These are phyloP conservation scores for Cordyceps sp. DNA, from an alignment of 2,329 filamentous ascomycete species.

Conservation along the genomic window DNA sequence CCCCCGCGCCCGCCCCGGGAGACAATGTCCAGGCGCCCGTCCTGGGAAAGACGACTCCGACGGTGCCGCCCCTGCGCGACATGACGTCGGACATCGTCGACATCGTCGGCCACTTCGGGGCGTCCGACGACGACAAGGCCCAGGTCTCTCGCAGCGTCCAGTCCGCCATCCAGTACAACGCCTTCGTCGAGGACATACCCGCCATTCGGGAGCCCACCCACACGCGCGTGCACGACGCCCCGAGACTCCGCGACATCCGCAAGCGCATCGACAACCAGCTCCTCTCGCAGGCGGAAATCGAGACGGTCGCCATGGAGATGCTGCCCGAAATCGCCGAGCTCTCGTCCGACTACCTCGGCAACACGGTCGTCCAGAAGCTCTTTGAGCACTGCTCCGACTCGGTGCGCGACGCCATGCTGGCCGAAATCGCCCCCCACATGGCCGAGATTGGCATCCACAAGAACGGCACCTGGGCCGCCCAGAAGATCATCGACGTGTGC, in stretches of 20 bases:
- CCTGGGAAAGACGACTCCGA: conserved; percentile 31
- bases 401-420: conserved; percentile 81
- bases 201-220: conserved; percentile 76
- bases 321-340: conserved; percentile 91
- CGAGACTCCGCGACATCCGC: conserved; percentile 84
- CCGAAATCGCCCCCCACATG: conserved; percentile 75
- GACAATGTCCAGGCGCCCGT: conserved; percentile 17
- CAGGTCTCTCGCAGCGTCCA: conserved; percentile 62
- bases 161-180: conserved; percentile 56
- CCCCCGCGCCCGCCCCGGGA: conserved; percentile 13
- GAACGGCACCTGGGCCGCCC: conserved; percentile 97
- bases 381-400: conserved; percentile 92
- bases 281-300: conserved; percentile 72
- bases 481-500: conserved; percentile 97
- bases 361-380: conserved; percentile 97
- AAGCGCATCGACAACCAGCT: conserved; percentile 96
- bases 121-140: conserved; percentile 58
- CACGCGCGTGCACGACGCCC: conserved; percentile 80
- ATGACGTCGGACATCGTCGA: conserved; percentile 69
- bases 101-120: conserved; percentile 81
- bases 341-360: conserved; percentile 89
- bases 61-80: conserved; percentile 57
- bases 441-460: conserved; percentile 97
- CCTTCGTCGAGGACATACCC: conserved; percentile 73
- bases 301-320: conserved; percentile 85